Evolutionary conservation across 2,329 filamentous ascomycete genomes (phyloP).

Genomic region (Aspergillus fijiensis): DNA sequence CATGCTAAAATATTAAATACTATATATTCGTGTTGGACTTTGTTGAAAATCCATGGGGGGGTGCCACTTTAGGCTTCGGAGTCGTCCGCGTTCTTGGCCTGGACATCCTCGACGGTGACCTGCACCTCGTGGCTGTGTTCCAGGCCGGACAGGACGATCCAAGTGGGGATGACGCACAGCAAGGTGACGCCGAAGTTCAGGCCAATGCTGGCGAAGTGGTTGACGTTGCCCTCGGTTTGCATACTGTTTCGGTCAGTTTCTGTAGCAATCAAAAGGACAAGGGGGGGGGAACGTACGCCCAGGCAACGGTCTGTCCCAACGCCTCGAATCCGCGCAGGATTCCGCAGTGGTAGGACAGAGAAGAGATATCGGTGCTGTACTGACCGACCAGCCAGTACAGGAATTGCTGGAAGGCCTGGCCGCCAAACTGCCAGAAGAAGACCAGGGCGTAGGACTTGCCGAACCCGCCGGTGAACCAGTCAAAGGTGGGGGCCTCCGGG

Average conservation of each 20-base stretch:
- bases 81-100: not conserved
- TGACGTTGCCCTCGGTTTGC: constrained; percentile 15
- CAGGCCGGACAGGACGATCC: constrained; percentile 12
- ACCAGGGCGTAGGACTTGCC: constrained; percentile 13
- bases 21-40: too few species aligned
- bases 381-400: constrained; percentile 14
- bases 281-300: constrained; percentile 4
- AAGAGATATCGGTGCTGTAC: constrained; percentile 11
- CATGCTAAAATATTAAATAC: not conserved
- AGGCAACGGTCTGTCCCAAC: constrained; percentile 13
- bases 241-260: not conserved
- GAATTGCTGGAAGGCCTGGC: constrained; percentile 14
- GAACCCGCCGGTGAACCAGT: constrained; percentile 15
- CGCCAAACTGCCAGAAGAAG: constrained; percentile 13
- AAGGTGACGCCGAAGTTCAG: constrained; percentile 12
- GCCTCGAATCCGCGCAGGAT: constrained; percentile 13
- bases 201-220: constrained; percentile 14
- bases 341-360: constrained; percentile 12
- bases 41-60: too few species aligned
- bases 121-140: constrained; percentile 13
- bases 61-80: not conserved
- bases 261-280: not conserved
- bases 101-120: constrained; percentile 4
- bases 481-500: constrained; percentile 3
- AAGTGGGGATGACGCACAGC: constrained; percentile 8